Percentiles rank a stretch among this genome's conserved stretches.
phyloP scores from a whole-genome alignment of 2,329 filamentous ascomycete genomes.

The Arthrobotrys pseudoclavata region DNA sequence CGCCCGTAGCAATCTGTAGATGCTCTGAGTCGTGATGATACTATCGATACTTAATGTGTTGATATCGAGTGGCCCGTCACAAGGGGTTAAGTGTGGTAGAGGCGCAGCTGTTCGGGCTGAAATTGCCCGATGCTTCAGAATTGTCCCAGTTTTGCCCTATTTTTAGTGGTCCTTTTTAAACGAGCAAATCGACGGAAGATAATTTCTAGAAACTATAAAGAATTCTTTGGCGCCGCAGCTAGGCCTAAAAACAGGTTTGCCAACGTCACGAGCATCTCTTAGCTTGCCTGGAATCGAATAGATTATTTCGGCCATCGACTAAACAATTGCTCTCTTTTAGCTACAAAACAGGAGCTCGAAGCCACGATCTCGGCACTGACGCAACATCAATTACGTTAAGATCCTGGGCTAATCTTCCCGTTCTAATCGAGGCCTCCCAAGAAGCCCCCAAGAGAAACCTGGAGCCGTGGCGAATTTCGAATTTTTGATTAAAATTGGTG shows the following conservation, averaged over 20 bases:
- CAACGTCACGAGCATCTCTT: slow-evolving; percentile 19
- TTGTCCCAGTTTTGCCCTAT: slow-evolving; percentile 40
- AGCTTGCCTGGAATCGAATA: not conserved
- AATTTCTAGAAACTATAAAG: slow-evolving; percentile 35
- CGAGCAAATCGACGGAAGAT: slow-evolving; percentile 2
- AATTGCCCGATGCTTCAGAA: slow-evolving; percentile 47
- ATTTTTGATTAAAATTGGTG: slow-evolving; percentile 36
- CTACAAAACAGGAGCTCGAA: slow-evolving; percentile 38
- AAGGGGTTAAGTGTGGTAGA: slow-evolving; percentile 31
- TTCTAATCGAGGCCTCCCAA: slow-evolving; percentile 17
- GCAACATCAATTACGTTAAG: not conserved
- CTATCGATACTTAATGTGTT: slow-evolving; percentile 28
- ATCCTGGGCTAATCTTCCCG: slow-evolving; percentile 12
- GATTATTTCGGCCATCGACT: slow-evolving; percentile 4
- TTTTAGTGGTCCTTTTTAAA: slow-evolving; percentile 36
- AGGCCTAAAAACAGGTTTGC: slow-evolving; percentile 26
- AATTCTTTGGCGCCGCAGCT: slow-evolving; percentile 21
- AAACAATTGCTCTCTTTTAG: slow-evolving; percentile 14
- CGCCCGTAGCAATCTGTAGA: slow-evolving; percentile 15
- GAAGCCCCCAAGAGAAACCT: not conserved
- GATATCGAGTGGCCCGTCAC: slow-evolving; percentile 23
- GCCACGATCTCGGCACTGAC: slow-evolving; percentile 21
- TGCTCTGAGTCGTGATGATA: slow-evolving; percentile 10
- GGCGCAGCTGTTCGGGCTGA: slow-evolving; percentile 33
- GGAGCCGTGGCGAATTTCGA: slow-evolving; percentile 9